These are phyloP conservation scores for Globisporangium uncinulatum DNA, from an alignment of 352 stramenopile species.

Conservation along the genomic window DNA sequence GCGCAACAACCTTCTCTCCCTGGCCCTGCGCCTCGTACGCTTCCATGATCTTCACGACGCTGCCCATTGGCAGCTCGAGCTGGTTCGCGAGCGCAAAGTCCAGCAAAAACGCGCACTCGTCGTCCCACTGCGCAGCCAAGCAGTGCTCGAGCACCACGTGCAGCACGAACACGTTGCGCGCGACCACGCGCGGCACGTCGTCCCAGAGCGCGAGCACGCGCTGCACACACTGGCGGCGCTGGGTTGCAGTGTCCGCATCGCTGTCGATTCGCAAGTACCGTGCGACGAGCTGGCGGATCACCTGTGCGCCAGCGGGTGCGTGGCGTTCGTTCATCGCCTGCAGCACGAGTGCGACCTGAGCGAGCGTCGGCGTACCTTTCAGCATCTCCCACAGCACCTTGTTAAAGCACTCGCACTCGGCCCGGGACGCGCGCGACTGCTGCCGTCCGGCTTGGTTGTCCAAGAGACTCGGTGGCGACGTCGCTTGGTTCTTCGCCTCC, in stretches of 20 bases:
- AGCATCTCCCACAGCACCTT: conserved; percentile 36
- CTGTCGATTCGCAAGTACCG: conserved; percentile 1
- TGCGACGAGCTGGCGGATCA: conserved; percentile 17
- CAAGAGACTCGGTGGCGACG: conserved; percentile 1
- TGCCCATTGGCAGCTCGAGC: conserved; percentile 18
- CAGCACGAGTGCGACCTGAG: conserved; percentile 19
- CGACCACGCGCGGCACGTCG: conserved; percentile 25
- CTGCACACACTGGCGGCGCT: conserved; percentile 22
- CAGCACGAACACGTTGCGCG: conserved; percentile 36
- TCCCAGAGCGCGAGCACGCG: conserved; percentile 33
- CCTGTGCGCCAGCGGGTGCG: conserved; percentile 10
- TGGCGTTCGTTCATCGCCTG: conserved; percentile 15
- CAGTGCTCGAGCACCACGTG: conserved; percentile 38
- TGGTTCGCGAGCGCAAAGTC: conserved; percentile 13
- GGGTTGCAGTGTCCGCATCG: conserved; percentile 3
- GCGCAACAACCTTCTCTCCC: conserved; percentile 8
- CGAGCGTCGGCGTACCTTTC: conserved; percentile 13
- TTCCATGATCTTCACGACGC: conserved; percentile 16
- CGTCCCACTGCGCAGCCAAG: conserved; percentile 15
- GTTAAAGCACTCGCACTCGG: conserved; percentile 19
- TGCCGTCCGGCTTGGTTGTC: conserved; percentile 1
- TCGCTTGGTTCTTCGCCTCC: background rate
- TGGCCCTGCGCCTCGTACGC: conserved; percentile 6
- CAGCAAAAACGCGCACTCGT: conserved; percentile 16
- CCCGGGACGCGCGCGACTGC: background rate